phyloP scores from a whole-genome alignment of 805 yeast genomes.

The Kazachstania africana region DNA sequence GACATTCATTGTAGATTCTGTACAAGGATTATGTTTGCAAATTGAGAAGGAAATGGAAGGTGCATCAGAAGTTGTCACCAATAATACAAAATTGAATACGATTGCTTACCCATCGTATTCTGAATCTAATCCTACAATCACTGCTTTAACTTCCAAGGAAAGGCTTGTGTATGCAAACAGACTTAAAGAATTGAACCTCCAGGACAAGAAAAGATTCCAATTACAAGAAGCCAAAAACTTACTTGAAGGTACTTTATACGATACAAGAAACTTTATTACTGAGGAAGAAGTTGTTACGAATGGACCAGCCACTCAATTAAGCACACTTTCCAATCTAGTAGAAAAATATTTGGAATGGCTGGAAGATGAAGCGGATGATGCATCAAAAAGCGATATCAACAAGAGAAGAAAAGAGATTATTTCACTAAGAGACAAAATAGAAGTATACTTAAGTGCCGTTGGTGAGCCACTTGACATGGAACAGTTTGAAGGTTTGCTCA shows the following conservation, averaged over 20 bases:
- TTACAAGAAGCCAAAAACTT: constrained; percentile 51
- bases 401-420: constrained; percentile 10
- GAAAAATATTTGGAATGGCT: constrained; percentile 60
- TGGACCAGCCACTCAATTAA: constrained; percentile 31
- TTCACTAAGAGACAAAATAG: constrained; percentile 23
- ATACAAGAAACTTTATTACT: constrained; percentile 47
- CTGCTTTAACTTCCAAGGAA: constrained; percentile 1
- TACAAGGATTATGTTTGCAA: constrained; percentile 34
- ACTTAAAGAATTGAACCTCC: constrained; percentile 44
- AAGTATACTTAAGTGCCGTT: constrained; percentile 30
- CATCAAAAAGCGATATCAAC: constrained; percentile 18
- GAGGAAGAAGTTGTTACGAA: constrained; percentile 36
- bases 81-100: constrained; percentile 5
- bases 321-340: constrained; percentile 29
- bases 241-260: constrained; percentile 65
- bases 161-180: constrained; percentile 21
- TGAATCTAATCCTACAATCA: constrained; percentile 1
- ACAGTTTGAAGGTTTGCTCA: constrained; percentile 34
- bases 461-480: constrained; percentile 36
- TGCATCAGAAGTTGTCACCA: constrained; percentile 9
- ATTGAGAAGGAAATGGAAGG: constrained; percentile 4
- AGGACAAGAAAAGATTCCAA: constrained; percentile 35
- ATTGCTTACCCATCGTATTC: neutral
- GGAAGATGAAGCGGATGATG: constrained; percentile 53
- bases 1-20: constrained; percentile 34